These are phyloP conservation scores for Intubia oerlemansii DNA, from an alignment of 2,329 filamentous ascomycete species.

Conservation along the genomic window DNA sequence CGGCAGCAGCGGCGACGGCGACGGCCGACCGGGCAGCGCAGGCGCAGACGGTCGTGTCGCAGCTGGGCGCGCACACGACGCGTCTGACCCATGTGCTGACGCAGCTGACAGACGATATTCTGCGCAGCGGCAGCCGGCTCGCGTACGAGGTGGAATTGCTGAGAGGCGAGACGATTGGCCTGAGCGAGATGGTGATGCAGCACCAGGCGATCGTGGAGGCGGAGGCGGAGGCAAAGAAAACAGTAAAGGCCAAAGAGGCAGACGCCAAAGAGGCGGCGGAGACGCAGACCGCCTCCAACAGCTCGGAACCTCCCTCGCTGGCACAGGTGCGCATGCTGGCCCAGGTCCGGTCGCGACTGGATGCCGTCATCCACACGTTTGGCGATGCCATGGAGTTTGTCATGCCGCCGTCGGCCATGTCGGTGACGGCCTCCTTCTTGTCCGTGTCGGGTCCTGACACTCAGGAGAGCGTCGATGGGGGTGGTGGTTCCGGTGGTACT, in stretches of 20 bases:
- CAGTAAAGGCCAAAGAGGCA: neutral
- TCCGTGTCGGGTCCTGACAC: constrained; percentile 68
- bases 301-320: constrained; percentile 44
- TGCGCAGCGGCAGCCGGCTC: constrained; percentile 68
- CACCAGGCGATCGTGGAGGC: constrained; percentile 37
- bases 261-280: neutral
- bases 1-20: constrained; percentile 7
- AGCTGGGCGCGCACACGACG: constrained; percentile 74
- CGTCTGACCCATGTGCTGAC: constrained; percentile 65
- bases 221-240: neutral
- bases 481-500: neutral
- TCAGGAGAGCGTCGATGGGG: neutral
- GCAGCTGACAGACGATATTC: constrained; percentile 81
- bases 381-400: constrained; percentile 93
- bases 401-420: constrained; percentile 70
- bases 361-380: constrained; percentile 77
- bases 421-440: constrained; percentile 65
- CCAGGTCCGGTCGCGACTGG: constrained; percentile 62
- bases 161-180: constrained; percentile 65
- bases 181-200: constrained; percentile 48
- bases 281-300: neutral
- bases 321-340: constrained; percentile 64
- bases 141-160: constrained; percentile 90
- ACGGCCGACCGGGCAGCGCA: constrained; percentile 41
- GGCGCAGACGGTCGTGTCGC: constrained; percentile 66